Base-by-base conservation (phyloP, 2,329 filamentous ascomycete genomes). In the Colletotrichum sojae region DNA sequence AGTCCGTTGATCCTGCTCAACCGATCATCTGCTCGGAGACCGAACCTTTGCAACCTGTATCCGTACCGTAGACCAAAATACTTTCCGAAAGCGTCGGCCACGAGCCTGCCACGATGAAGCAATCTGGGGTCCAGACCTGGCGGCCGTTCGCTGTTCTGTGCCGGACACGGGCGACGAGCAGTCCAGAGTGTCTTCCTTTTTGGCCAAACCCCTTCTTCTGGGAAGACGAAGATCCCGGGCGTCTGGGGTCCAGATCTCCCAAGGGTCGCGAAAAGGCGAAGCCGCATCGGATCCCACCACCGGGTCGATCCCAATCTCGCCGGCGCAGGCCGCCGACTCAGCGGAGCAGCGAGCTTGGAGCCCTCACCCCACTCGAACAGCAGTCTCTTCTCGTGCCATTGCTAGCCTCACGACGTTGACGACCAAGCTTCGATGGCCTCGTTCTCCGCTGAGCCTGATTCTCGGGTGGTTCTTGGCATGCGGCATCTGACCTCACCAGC, bases 261-360 rank as follows among this genome's bases (percentile, higher is more conserved):
- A 48, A 15, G 54, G 25, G 18, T 53, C 54, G 31, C 25, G 49
- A 56, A 43, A 36, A 36, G 43, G 52, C 52, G 36, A 63, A 25
- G 64, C 51, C 58, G 31, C 45, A 36, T 56, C 48, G 61, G 49
- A 20, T 59, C 10, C 48, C 57, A 54, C 2, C 40, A 31, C 39
- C 20, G 54, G 65, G 54, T 49, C 65, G 53, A 49, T 67, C 65
- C 27, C 36, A 54, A 53, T 64, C 31, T 65, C 20, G 54, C 53
- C 60, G 59, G 60, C 53, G 46, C 39, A 55, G 56, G 60, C 60
- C 60, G 45, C 20, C 46, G 48, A 48, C 48, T 15, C 61, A 53
- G 54, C 45, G 48, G 8, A 49, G 40, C 22, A 10, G 40, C 40
- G n/a, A 45, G 15, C 39, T 40, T 13, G 27, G 25, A 27, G 53